phyloP scores from a whole-genome alignment of 257 asterid species.

The Cordia subcordata region DNA sequence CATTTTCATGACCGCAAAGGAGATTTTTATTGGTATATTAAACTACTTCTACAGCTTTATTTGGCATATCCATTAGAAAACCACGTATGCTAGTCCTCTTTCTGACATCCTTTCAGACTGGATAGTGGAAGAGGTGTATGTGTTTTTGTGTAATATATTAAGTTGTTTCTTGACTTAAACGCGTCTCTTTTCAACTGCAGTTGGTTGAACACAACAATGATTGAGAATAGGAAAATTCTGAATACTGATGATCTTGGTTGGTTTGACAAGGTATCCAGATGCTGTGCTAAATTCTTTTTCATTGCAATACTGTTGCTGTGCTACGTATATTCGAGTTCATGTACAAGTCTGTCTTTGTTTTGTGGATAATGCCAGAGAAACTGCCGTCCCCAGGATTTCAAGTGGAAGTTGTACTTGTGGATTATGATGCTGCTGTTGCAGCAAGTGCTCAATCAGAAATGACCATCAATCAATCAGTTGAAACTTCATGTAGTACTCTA shows the following conservation, averaged over 20 bases:
- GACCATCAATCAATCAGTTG: constrained; percentile 25
- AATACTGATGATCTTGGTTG: constrained; percentile 85
- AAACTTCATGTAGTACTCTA: constrained; percentile 29
- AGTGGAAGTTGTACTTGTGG: constrained; percentile 85
- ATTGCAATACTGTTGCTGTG: no score
- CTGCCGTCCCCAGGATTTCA: constrained; percentile 97
- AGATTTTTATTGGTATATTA: constrained; percentile 86
- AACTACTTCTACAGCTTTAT: not conserved
- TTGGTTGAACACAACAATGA: constrained; percentile 98
- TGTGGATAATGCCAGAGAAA: constrained; percentile 53
- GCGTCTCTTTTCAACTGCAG: constrained; percentile 26
- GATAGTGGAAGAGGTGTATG: no score
- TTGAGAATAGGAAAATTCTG: constrained; percentile 80
- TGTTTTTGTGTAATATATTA: not conserved
- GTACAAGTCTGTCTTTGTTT: not conserved
- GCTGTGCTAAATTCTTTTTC: not conserved
- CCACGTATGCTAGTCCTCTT: not conserved
- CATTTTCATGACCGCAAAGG: constrained; percentile 98
- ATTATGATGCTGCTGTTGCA: constrained; percentile 44
- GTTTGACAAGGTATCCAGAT: constrained; percentile 75
- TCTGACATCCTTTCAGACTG: not conserved
- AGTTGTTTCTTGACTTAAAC: not conserved
- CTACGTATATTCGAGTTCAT: not conserved
- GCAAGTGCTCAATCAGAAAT: constrained; percentile 41
- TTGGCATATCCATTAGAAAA: no score